phyloP scores from a whole-genome alignment of 139 green algal genomes.

The Micractinium sp. region DNA sequence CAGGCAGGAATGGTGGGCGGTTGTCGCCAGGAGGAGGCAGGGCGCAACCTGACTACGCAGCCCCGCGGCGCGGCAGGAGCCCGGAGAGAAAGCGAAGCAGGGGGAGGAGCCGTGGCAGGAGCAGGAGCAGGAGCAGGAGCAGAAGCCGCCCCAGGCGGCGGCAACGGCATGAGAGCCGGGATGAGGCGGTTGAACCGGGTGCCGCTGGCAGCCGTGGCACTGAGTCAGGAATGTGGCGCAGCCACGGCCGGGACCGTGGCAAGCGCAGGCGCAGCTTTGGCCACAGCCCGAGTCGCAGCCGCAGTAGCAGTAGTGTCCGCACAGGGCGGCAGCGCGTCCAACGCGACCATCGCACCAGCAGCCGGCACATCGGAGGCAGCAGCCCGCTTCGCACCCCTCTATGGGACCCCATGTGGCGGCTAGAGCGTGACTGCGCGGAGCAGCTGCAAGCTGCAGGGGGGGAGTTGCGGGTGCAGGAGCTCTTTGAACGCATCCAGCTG shows the following conservation, averaged over 20 bases:
- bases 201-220: too few species aligned
- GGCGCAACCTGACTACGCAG: too few species aligned
- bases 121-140: too few species aligned
- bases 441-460: background rate
- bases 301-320: background rate
- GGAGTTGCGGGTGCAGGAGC: background rate
- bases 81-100: too few species aligned
- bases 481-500: background rate
- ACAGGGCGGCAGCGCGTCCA: background rate
- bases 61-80: too few species aligned
- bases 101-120: too few species aligned
- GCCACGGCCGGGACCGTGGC: background rate
- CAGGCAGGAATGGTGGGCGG: too few species aligned
- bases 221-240: background rate
- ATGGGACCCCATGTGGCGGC: background rate
- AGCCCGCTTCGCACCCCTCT: background rate
- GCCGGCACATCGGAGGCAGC: background rate
- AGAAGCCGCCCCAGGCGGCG: background rate
- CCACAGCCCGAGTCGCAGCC: background rate
- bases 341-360: background rate
- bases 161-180: background rate
- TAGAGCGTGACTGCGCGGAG: background rate
- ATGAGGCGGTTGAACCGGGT: too few species aligned
- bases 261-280: background rate
- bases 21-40: too few species aligned